These are phyloP conservation scores for Lactarius trivialis DNA, from an alignment of 768 basidiomycete genomes.

Conservation along the genomic window DNA sequence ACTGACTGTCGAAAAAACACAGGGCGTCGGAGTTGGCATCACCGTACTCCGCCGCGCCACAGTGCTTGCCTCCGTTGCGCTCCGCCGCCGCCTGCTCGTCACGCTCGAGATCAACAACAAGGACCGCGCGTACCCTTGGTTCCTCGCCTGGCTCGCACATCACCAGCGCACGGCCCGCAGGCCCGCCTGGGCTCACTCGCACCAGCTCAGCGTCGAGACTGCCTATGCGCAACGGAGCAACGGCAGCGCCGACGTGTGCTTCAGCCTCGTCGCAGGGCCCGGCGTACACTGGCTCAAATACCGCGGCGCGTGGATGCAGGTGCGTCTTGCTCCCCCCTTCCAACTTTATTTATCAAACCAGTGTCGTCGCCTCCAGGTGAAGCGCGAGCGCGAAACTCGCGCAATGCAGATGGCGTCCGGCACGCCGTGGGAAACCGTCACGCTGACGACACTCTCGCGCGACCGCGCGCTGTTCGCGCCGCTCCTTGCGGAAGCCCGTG, in stretches of 20 bases:
- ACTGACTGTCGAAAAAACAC: not conserved
- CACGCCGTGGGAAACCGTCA: slow-evolving; percentile 95
- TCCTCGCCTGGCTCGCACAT: slow-evolving; percentile 90
- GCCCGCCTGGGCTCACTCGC: slow-evolving; percentile 60
- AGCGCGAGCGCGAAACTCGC: slow-evolving; percentile 89
- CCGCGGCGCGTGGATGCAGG: slow-evolving; percentile 93
- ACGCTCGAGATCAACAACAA: slow-evolving; percentile 95
- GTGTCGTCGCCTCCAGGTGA: slow-evolving; percentile 57
- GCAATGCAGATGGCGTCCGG: slow-evolving; percentile 89
- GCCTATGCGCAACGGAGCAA: slow-evolving; percentile 83
- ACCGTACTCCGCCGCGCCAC: slow-evolving; percentile 66
- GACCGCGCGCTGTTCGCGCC: slow-evolving; percentile 76
- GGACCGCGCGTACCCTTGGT: slow-evolving; percentile 94
- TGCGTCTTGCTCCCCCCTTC: slow-evolving; percentile 27
- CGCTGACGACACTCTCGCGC: slow-evolving; percentile 83
- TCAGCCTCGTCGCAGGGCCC: slow-evolving; percentile 93
- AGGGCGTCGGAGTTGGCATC: slow-evolving; percentile 90
- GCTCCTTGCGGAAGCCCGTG: slow-evolving; percentile 83
- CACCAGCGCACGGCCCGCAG: slow-evolving; percentile 33
- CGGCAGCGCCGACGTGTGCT: slow-evolving; percentile 82
- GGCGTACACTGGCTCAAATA: slow-evolving; percentile 93
- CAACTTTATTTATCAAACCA: not conserved
- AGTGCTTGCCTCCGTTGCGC: slow-evolving; percentile 61
- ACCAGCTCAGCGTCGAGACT: slow-evolving; percentile 94
- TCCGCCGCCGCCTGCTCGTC: slow-evolving; percentile 87